These are phyloP conservation scores for Posidonia australis DNA, from an alignment of 106 monocot species.

Conservation along the genomic window DNA sequence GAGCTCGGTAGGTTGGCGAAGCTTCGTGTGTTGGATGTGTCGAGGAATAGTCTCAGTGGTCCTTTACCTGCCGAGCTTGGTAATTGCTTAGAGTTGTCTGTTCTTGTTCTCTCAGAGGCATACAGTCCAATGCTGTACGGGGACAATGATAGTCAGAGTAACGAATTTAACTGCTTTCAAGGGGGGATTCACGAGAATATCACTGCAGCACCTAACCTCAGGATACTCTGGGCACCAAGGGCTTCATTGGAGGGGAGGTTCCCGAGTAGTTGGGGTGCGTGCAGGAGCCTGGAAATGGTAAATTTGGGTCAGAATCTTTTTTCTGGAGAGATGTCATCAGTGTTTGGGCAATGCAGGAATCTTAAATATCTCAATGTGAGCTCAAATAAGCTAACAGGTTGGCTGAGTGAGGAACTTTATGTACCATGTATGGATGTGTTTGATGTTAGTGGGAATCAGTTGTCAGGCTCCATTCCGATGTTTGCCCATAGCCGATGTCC, in stretches of 20 bases:
- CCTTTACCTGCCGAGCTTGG: slow-evolving; percentile 66
- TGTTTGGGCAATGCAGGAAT: slow-evolving; percentile 44
- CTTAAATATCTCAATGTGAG: slow-evolving; percentile 67
- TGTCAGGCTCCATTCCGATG: slow-evolving; percentile 55
- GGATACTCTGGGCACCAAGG: slow-evolving; percentile 78
- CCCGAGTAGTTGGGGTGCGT: slow-evolving; percentile 66
- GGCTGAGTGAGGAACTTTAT: slow-evolving; percentile 33
- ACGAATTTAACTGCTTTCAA: slow-evolving; percentile 65
- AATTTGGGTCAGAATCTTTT: slow-evolving; percentile 64
- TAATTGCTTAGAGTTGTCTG: slow-evolving; percentile 47
- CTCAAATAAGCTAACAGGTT: slow-evolving; percentile 63
- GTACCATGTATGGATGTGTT: slow-evolving; percentile 74
- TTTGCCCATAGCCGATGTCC: slow-evolving; percentile 28
- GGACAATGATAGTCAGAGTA: slow-evolving; percentile 14
- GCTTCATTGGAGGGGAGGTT: slow-evolving; percentile 49
- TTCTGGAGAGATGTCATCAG: slow-evolving; percentile 33
- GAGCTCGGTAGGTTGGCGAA: slow-evolving; percentile 39
- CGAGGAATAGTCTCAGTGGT: slow-evolving; percentile 67
- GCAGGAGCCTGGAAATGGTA: slow-evolving; percentile 64
- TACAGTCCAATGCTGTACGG: slow-evolving; percentile 21
- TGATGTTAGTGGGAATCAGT: slow-evolving; percentile 64
- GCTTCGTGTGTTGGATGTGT: slow-evolving; percentile 60
- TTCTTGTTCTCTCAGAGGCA: slow-evolving; percentile 47
- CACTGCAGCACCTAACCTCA: slow-evolving; percentile 49
- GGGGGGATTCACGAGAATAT: slow-evolving; percentile 56